Percentiles rank a stretch among this genome's conserved stretches.
These are phyloP conservation scores for Kwoniella newhampshirensis DNA, from an alignment of 768 basidiomycete genomes.

Conservation along the genomic window DNA sequence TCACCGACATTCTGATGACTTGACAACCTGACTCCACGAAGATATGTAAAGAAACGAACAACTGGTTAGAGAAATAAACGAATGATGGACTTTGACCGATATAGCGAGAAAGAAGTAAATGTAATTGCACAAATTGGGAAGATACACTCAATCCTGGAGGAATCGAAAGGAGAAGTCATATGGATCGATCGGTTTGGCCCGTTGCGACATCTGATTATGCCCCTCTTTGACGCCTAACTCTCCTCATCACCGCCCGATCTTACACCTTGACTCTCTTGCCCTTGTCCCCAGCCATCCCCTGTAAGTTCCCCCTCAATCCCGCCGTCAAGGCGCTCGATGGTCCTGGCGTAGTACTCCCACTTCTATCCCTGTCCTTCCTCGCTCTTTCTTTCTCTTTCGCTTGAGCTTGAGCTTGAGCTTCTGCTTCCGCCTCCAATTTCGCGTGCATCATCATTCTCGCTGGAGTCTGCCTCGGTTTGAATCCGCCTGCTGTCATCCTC, in stretches of 20 bases:
- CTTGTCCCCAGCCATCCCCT: conserved; percentile 14
- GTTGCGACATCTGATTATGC: too few relatives aligned
- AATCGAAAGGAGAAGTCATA: too few relatives aligned
- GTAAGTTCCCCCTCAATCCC: conserved; percentile 14
- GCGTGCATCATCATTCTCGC: conserved; percentile 22
- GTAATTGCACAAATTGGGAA: too few relatives aligned
- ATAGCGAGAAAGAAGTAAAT: too few relatives aligned
- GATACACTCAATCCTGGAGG: too few relatives aligned
- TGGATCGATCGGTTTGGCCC: too few relatives aligned
- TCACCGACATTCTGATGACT: too few relatives aligned
- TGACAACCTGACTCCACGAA: too few relatives aligned
- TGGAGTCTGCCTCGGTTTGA: conserved; percentile 27
- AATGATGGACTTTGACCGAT: too few relatives aligned
- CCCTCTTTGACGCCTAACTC: neutral
- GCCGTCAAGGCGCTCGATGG: conserved; percentile 18
- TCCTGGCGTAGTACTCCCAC: conserved; percentile 18
- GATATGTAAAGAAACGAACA: too few relatives aligned
- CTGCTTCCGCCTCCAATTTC: conserved; percentile 1
- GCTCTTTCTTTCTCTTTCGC: neutral
- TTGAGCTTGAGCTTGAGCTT: neutral
- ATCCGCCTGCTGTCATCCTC: conserved; percentile 33
- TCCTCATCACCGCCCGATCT: neutral
- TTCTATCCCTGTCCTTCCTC: conserved; percentile 12
- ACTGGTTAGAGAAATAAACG: too few relatives aligned
- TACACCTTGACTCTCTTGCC: conserved; percentile 30